Evolutionary conservation across 371 early-diverging fungal genomes (phyloP), one percentile per base, ranked within the genome.

Genomic region (Mortierella sp.): DNA sequence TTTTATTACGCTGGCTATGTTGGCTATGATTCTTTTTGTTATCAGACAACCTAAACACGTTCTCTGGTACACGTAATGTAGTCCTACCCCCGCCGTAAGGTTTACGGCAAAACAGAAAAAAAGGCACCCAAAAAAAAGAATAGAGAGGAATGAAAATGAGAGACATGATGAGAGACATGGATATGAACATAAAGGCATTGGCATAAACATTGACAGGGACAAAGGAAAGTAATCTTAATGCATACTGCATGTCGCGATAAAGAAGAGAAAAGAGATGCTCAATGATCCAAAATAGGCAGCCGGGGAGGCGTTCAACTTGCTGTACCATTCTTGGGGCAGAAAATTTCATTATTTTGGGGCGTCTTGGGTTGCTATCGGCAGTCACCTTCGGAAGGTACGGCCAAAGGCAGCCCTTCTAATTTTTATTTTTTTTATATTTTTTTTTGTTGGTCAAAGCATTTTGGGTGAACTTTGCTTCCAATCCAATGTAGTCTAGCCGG

Each of bases 361-460:
- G 35, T 35, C 52, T 52, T 52, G 35, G 55, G 30, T 55, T 5
- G 28, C 55, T 55, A 55, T 55, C 55, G 55, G 55, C 55, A 55
- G 55, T 28, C 55, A 55, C 55, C 11, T 18, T 55, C 30, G 14
- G 55, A 55, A 55, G 18, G 24, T 28, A 24, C 11, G 28, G 28
- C 20, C 22, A 52, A 20, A 52, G 10, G 52, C 43, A 10, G 43
- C 26, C 59, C 8, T 14, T 39, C 20, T 39, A 61, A 28, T 14
- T 10, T 18, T 32, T 18, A 9, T 60, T 35, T 60, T 10, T 62
- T n/a, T n/a, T 58, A 26, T 11, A 39, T 61, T 30, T 11, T 10
- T 62, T 62, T 62, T 62, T 62, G 62, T 62, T 62, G 62, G 62
- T 26, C 62, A 62, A 62, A 62, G 62, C 62, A 40, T 62, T 62